Conservation (phyloP, 1,284 basidiomycete species). For the Kwoniella shivajii region DNA sequence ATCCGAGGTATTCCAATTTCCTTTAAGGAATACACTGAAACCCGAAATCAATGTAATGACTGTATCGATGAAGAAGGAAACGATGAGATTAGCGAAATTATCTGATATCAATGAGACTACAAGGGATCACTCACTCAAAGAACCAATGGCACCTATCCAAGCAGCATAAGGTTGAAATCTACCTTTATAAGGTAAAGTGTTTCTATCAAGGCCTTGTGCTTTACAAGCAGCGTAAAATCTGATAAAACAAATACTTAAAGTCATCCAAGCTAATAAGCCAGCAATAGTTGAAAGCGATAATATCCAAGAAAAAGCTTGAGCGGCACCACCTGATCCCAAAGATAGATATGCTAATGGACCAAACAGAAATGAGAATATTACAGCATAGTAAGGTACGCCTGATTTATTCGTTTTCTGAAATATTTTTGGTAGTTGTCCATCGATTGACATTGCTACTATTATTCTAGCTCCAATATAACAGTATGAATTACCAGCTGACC, state of each 20-base stretch:
- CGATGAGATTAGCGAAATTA: background rate
- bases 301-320: slow-evolving; percentile 15
- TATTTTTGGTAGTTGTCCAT: slow-evolving; percentile 73
- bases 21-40: slow-evolving; percentile 62
- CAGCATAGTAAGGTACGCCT: slow-evolving; percentile 72
- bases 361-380: slow-evolving; percentile 67
- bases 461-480: slow-evolving; percentile 79
- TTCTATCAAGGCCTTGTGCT: slow-evolving; percentile 16
- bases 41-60: slow-evolving; percentile 49
- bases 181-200: slow-evolving; percentile 27
- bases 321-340: slow-evolving; percentile 45
- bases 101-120: background rate
- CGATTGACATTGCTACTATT: slow-evolving; percentile 72
- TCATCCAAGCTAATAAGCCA: slow-evolving; percentile 12
- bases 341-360: slow-evolving; percentile 70
- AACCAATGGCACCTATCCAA: slow-evolving; percentile 7
- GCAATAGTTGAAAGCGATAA: slow-evolving; percentile 4
- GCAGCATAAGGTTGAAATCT: slow-evolving; percentile 15
- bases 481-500: slow-evolving; percentile 82
- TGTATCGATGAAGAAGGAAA: no score
- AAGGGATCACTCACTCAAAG: background rate
- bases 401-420: slow-evolving; percentile 67
- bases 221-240: slow-evolving; percentile 10
- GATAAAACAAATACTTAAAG: slow-evolving; percentile 6
- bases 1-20: slow-evolving; percentile 53